Evolutionary conservation across 108 stramenopile genomes (phyloP).

Genomic region (Fragilariopsis cylindrus): DNA sequence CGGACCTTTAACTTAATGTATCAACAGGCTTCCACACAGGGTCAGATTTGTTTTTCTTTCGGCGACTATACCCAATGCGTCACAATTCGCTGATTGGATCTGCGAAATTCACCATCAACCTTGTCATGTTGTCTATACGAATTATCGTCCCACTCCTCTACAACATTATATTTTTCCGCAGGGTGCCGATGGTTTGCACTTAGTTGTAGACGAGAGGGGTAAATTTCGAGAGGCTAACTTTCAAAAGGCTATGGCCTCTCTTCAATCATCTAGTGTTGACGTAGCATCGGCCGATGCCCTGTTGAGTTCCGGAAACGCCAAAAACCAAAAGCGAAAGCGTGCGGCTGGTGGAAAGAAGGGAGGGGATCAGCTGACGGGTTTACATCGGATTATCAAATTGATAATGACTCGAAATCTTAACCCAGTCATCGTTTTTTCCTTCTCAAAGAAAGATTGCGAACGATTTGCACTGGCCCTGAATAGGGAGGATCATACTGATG

Average conservation of each 20-base stretch:
- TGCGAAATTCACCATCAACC: slow-evolving; percentile 97
- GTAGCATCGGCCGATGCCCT: slow-evolving; percentile 67
- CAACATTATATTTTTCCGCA: slow-evolving; percentile 97
- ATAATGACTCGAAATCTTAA: slow-evolving; percentile 94
- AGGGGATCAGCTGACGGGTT: slow-evolving; percentile 66
- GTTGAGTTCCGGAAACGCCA: slow-evolving; percentile 69
- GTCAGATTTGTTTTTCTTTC: slow-evolving; percentile 97
- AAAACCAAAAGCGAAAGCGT: slow-evolving; percentile 66
- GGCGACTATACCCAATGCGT: slow-evolving; percentile 98
- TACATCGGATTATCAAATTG: slow-evolving; percentile 94
- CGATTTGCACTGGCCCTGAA: slow-evolving; percentile 89
- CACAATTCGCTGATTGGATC: slow-evolving; percentile 92
- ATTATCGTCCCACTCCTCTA: slow-evolving; percentile 97
- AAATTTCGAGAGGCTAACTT: slow-evolving; percentile 96
- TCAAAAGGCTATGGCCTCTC: slow-evolving; percentile 90
- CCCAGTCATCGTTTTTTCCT: slow-evolving; percentile 98
- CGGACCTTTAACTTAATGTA: background rate
- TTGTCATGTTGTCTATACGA: slow-evolving; percentile 99
- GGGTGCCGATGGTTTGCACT: slow-evolving; percentile 93
- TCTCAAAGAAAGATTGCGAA: slow-evolving; percentile 98
- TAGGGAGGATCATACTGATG: slow-evolving; percentile 93
- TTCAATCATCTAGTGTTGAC: slow-evolving; percentile 59
- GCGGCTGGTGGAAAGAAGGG: slow-evolving; percentile 48
- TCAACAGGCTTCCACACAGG: slow-evolving; percentile 63
- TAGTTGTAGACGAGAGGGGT: slow-evolving; percentile 98